phyloP scores from a whole-genome alignment of 2,329 filamentous ascomycete species.

The Zasmidium angulare region DNA sequence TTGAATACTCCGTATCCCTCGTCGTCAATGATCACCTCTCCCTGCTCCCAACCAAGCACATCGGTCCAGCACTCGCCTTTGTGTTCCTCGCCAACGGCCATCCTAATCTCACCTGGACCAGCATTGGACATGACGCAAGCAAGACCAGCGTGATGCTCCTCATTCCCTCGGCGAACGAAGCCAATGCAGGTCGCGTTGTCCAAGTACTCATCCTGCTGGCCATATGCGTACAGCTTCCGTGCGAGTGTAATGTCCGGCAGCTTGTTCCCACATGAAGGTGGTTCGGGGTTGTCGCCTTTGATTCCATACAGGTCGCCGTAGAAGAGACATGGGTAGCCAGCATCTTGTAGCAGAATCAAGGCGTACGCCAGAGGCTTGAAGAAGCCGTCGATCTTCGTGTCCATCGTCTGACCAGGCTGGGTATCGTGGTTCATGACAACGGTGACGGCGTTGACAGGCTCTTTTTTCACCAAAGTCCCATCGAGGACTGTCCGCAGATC shows the following conservation, averaged over 20 bases:
- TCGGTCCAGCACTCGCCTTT: slow-evolving; percentile 65
- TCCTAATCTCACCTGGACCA: slow-evolving; percentile 48
- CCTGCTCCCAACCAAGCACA: slow-evolving; percentile 57
- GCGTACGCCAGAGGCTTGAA: slow-evolving; percentile 73
- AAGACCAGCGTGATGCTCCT: slow-evolving; percentile 50
- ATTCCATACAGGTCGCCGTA: slow-evolving; percentile 69
- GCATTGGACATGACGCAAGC: slow-evolving; percentile 47
- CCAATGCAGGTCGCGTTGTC: slow-evolving; percentile 62
- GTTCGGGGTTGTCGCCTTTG: slow-evolving; percentile 48
- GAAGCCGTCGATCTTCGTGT: slow-evolving; percentile 62
- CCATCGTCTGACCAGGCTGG: slow-evolving; percentile 60
- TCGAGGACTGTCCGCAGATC: slow-evolving; percentile 53
- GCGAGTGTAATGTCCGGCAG: slow-evolving; percentile 60
- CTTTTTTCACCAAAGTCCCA: slow-evolving; percentile 19
- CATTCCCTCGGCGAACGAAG: slow-evolving; percentile 55
- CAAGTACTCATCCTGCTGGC: slow-evolving; percentile 63
- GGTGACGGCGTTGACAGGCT: slow-evolving; percentile 17
- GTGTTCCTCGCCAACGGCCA: slow-evolving; percentile 57
- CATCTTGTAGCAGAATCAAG: slow-evolving; percentile 64
- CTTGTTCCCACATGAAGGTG: slow-evolving; percentile 37
- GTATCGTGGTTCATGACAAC: slow-evolving; percentile 66
- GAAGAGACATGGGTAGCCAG: slow-evolving; percentile 66
- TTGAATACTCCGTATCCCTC: slow-evolving; percentile 61
- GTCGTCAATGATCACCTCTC: slow-evolving; percentile 58
- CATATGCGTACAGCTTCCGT: slow-evolving; percentile 65